Evolutionary conservation across 768 basidiomycete genomes (phyloP), one percentile per base, ranked within the genome.

Genomic region (Leccinum variicolor): DNA sequence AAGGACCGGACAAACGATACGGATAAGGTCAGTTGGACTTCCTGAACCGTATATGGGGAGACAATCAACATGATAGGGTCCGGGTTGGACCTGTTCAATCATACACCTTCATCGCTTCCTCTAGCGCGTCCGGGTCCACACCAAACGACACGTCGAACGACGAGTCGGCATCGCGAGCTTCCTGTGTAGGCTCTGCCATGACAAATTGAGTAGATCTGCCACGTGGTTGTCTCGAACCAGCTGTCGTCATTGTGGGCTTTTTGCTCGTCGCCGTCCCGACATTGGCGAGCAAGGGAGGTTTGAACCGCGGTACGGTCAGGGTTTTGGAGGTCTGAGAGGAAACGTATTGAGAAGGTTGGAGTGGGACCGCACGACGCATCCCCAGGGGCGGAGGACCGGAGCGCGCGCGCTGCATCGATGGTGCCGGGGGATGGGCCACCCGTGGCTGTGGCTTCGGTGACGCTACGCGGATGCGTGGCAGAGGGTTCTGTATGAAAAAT

Each of bases 101-200:
- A 46, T 73, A 72, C 4, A 66, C 62, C 43, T 62, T 68, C 72
- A 72, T 72, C 6, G 66, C 60, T 52, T 69, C 70, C 56, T 72
- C 70, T n/a, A 73, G 53, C 1, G 59, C 62, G 26, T 72, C 70
- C 2, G 52, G 54, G 36, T 72, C 70, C 60, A 72, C 11, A 26
- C 63, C 70, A 53, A 72, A 73, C 11, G 70, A 72, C 15, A 72
- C 36, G 34, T 73, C 70, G 36, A 72, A 72, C 0, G 70, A 72
- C 23, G 72, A 72, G 31, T 73, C 72, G 4, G 66, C 51, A 21
- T 70, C 69, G 45, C 56, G 53, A 23, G 2, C 17, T 19, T 28
- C 17, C 41, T 45, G 63, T 46, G 6, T 36, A 4, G 29, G 52
- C 23, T 55, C 41, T 19, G 41, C 39, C 26, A 31, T 49, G 6